Conservation (phyloP, 2,329 filamentous ascomycete species). For the Fusarium mangiferae region DNA sequence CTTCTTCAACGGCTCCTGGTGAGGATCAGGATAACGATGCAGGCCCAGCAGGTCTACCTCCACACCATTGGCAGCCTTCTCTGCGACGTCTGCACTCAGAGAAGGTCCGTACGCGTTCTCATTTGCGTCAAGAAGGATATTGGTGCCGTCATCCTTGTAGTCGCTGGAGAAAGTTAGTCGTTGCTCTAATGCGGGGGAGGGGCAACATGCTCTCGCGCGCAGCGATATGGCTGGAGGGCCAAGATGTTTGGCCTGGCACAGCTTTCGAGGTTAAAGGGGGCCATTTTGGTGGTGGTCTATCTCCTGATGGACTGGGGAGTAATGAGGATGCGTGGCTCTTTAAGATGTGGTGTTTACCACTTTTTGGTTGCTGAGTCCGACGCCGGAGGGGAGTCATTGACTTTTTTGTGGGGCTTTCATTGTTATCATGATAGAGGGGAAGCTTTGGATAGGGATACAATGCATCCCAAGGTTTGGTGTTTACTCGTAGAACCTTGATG, state of each 20-base stretch:
- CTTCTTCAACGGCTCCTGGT: slow-evolving; percentile 88
- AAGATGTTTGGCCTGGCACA: slow-evolving; percentile 83
- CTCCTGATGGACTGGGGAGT: background rate
- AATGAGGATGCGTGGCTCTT: slow-evolving; percentile 11
- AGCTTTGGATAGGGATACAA: background rate
- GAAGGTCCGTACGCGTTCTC: slow-evolving; percentile 96
- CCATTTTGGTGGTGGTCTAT: slow-evolving; percentile 53
- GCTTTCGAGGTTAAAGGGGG: slow-evolving; percentile 76
- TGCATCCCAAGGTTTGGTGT: background rate
- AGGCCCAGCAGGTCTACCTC: slow-evolving; percentile 80
- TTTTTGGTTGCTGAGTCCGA: slow-evolving; percentile 31
- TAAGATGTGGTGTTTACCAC: slow-evolving; percentile 12
- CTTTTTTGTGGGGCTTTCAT: slow-evolving; percentile 34
- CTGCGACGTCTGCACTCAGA: slow-evolving; percentile 60
- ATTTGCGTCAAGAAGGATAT: slow-evolving; percentile 96
- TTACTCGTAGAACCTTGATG: background rate
- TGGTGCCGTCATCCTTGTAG: slow-evolving; percentile 98
- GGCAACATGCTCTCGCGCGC: slow-evolving; percentile 77
- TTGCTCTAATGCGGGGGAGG: slow-evolving; percentile 33
- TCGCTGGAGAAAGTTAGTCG: slow-evolving; percentile 67
- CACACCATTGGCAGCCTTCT: slow-evolving; percentile 49
- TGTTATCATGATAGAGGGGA: background rate
- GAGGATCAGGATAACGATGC: slow-evolving; percentile 95
- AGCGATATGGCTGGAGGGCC: slow-evolving; percentile 80
- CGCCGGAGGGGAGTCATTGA: slow-evolving; percentile 43